Percentiles rank a stretch among this genome's conserved stretches.
Conservation (phyloP, 208 protist species). For the Entamoeba invadens region DNA sequence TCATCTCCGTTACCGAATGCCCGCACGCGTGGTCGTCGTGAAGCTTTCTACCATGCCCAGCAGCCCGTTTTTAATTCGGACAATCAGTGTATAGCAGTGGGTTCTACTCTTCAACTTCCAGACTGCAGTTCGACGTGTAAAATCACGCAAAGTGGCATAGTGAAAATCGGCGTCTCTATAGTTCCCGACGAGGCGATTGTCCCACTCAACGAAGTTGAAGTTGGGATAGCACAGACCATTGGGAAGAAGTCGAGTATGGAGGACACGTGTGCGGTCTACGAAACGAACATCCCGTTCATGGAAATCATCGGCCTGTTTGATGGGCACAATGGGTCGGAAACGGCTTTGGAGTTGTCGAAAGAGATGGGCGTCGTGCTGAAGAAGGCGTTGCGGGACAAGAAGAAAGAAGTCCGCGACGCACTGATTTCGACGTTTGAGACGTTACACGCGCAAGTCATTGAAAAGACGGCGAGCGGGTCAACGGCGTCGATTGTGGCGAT, state of each 20-base stretch:
- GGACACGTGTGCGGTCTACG: neutral
- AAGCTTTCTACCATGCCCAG: neutral
- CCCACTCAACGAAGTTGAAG: neutral
- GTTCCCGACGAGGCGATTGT: neutral
- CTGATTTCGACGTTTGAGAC: neutral
- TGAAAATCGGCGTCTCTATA: neutral
- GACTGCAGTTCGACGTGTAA: neutral
- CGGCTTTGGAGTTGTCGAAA: neutral
- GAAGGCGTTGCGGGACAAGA: neutral
- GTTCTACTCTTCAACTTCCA: neutral
- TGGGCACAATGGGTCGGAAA: neutral
- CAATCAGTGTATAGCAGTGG: neutral
- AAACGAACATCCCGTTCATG: neutral
- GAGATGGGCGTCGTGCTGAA: neutral
- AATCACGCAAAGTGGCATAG: neutral
- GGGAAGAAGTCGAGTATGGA: neutral
- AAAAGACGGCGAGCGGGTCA: neutral
- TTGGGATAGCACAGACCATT: neutral
- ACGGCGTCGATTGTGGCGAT: neutral
- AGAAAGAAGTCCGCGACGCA: neutral
- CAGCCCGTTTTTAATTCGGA: neutral
- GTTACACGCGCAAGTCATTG: neutral
- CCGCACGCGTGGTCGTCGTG: neutral
- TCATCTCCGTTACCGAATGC: neutral
- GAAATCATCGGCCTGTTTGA: neutral